Conservation (phyloP, 495 filamentous ascomycete species). For the Penicillium riverlandense region DNA sequence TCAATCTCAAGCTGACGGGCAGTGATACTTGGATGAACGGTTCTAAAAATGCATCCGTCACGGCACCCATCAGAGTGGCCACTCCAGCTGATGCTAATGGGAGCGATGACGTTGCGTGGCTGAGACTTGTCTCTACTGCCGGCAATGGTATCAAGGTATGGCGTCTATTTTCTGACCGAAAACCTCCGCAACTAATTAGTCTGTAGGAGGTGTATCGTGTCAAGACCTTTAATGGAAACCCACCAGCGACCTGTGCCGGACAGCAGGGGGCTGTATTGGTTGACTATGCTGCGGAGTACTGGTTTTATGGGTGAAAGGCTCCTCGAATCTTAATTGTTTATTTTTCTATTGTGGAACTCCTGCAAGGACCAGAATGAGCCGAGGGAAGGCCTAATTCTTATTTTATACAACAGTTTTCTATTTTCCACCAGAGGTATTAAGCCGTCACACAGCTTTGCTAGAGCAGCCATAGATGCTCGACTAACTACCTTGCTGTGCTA, state of each 20-base stretch:
- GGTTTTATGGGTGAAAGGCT: conserved; percentile 47
- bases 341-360: no score
- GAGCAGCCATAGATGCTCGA: no score
- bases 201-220: conserved; percentile 58
- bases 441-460: no score
- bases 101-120: conserved; percentile 56
- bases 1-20: conserved; percentile 46
- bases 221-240: conserved; percentile 54
- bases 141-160: conserved; percentile 37
- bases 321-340: no score
- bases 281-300: conserved; percentile 65
- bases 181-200: conserved; percentile 9
- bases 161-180: not conserved
- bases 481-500: no score
- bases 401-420: no score
- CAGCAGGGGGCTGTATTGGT: conserved; percentile 37
- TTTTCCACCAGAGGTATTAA: no score
- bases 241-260: conserved; percentile 40
- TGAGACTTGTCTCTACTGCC: conserved; percentile 42
- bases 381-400: no score
- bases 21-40: conserved; percentile 23
- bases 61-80: conserved; percentile 44
- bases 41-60: conserved; percentile 38
- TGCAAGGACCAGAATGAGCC: no score
- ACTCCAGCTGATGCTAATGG: conserved; percentile 26